These are phyloP conservation scores for Zoysia japonica DNA, from an alignment of 176 grass and related monocot genomes.

Conservation along the genomic window DNA sequence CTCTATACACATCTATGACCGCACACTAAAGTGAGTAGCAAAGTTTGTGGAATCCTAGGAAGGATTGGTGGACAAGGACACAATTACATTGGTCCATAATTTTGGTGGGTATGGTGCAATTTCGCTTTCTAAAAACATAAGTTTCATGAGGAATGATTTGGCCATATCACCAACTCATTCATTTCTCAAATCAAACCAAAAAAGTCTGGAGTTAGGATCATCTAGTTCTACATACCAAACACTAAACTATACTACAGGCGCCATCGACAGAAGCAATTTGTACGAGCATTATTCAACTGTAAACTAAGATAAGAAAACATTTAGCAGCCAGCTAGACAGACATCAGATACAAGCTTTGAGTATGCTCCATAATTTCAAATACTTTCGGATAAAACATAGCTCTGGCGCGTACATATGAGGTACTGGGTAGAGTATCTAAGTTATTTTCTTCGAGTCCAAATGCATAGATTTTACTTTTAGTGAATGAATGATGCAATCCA, in stretches of 20 bases:
- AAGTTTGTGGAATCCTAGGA: constrained; percentile 4
- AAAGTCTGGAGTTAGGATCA: neutral
- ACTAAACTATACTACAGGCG: constrained; percentile 13
- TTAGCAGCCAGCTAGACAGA: too few relatives aligned
- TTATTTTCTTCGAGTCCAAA: neutral
- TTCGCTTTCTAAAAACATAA: neutral
- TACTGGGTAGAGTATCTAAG: too few relatives aligned
- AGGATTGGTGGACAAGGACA: neutral
- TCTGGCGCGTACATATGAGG: too few relatives aligned
- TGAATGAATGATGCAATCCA: neutral
- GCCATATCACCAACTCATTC: too few relatives aligned
- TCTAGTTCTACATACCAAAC: neutral
- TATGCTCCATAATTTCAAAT: too few relatives aligned
- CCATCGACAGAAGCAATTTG: neutral
- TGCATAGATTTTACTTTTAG: neutral
- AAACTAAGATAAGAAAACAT: neutral
- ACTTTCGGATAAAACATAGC: too few relatives aligned
- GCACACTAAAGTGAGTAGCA: neutral
- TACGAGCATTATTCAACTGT: constrained; percentile 10
- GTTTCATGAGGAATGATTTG: neutral
- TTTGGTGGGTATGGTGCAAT: neutral
- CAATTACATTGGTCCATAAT: neutral
- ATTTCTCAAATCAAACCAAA: too few relatives aligned
- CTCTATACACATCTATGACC: neutral
- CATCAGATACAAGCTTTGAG: too few relatives aligned